A percentile compares a stretch with the other conserved stretches of the same genome.
These are phyloP conservation scores for Globisporangium megalacanthum DNA, from an alignment of 352 stramenopile species.

Conservation along the genomic window DNA sequence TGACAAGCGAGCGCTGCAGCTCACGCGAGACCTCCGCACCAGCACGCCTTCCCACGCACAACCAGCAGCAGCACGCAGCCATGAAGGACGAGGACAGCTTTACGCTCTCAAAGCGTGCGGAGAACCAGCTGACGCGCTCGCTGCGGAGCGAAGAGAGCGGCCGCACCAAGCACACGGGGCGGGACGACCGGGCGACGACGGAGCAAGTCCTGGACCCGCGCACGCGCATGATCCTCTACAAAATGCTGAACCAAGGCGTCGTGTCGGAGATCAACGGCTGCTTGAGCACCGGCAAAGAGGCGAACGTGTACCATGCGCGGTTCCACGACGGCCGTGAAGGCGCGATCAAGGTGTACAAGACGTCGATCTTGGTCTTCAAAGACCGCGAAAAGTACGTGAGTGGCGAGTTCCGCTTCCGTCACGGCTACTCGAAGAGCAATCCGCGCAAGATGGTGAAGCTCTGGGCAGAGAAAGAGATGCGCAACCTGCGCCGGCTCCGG, in stretches of 20 bases:
- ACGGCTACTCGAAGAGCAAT: slow-evolving; percentile 97
- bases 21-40: no score
- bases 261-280: slow-evolving; percentile 98
- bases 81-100: slow-evolving; percentile 68
- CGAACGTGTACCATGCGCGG: slow-evolving; percentile 98
- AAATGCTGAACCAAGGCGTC: slow-evolving; percentile 96
- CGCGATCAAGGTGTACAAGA: slow-evolving; percentile 86
- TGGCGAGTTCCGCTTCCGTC: slow-evolving; percentile 97
- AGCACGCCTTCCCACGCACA: no score
- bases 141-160: slow-evolving; percentile 76
- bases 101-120: slow-evolving; percentile 66
- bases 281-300: slow-evolving; percentile 98
- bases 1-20: no score
- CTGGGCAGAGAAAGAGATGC: slow-evolving; percentile 99
- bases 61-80: neutral
- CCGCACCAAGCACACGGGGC: slow-evolving; percentile 87
- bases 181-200: slow-evolving; percentile 97
- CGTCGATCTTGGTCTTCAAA: slow-evolving; percentile 98
- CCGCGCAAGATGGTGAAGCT: slow-evolving; percentile 99
- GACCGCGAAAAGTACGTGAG: slow-evolving; percentile 99
- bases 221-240: slow-evolving; percentile 98
- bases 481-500: slow-evolving; percentile 94
- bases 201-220: slow-evolving; percentile 98
- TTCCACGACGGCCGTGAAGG: slow-evolving; percentile 68
- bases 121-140: slow-evolving; percentile 74